Evolutionary conservation across 768 basidiomycete species (phyloP).

Genomic region (Leccinum olivaceopallidum): DNA sequence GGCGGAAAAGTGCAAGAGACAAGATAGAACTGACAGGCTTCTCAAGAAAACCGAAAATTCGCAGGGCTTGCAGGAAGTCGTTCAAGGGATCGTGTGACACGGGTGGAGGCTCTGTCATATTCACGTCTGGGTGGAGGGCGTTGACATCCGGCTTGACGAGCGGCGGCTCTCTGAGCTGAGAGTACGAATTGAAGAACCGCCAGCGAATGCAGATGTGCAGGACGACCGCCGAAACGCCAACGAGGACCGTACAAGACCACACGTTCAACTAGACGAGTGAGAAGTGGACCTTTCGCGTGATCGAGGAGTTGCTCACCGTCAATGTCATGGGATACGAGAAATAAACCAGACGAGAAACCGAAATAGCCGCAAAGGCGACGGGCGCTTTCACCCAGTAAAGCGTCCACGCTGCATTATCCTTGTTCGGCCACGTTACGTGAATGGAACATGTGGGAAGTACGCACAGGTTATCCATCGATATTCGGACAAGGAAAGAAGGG

Average conservation of each 20-base stretch:
- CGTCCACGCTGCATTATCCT: slow-evolving; percentile 62
- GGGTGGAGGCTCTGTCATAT: slow-evolving; percentile 66
- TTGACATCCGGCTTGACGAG: slow-evolving; percentile 81
- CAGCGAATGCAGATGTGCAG: slow-evolving; percentile 86
- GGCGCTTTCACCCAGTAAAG: slow-evolving; percentile 78
- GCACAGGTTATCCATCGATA: slow-evolving; percentile 68
- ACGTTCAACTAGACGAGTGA: slow-evolving; percentile 68
- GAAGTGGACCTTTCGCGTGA: neutral
- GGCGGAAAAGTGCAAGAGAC: neutral
- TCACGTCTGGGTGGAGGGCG: slow-evolving; percentile 90
- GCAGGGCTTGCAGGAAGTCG: slow-evolving; percentile 94
- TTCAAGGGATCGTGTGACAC: slow-evolving; percentile 96
- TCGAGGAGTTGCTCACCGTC: slow-evolving; percentile 52
- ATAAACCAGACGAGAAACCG: slow-evolving; percentile 77
- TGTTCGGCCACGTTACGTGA: slow-evolving; percentile 5
- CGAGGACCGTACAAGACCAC: slow-evolving; percentile 84
- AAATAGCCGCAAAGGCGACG: slow-evolving; percentile 75
- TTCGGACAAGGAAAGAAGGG: slow-evolving; percentile 77
- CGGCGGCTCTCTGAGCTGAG: slow-evolving; percentile 77
- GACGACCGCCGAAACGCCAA: slow-evolving; percentile 61
- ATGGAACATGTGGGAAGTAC: slow-evolving; percentile 33
- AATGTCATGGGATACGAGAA: slow-evolving; percentile 89
- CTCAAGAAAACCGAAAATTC: slow-evolving; percentile 95
- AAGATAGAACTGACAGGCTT: slow-evolving; percentile 69
- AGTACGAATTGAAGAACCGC: slow-evolving; percentile 75